Percentiles rank a stretch among this genome's conserved stretches.
Evolutionary conservation across 495 filamentous ascomycete genomes (phyloP).

Genomic region (Daldinia concentrica): DNA sequence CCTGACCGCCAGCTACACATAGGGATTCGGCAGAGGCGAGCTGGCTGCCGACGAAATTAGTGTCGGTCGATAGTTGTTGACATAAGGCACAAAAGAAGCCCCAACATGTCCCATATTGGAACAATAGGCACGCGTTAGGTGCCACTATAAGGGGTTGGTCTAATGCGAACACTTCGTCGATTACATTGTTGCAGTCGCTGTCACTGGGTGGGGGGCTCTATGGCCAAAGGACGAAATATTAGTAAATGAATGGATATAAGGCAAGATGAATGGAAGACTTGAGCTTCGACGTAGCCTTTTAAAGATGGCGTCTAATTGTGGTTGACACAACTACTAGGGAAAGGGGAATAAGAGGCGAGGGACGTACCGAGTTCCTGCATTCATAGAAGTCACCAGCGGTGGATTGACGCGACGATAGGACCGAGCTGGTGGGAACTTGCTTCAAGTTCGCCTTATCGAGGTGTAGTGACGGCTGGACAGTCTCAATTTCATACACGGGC

Average conservation of each 20-base stretch:
- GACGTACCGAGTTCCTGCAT: conserved; percentile 51
- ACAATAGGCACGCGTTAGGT: conserved; percentile 51
- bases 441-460: conserved; percentile 40
- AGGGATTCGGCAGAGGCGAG: conserved; percentile 49
- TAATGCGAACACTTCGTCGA: conserved; percentile 47
- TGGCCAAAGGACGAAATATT: neutral
- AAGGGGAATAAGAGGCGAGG: neutral
- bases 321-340: neutral
- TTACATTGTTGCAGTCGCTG: conserved; percentile 50
- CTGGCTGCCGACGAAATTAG: conserved; percentile 53
- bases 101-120: conserved; percentile 50
- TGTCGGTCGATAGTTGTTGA: conserved; percentile 48
- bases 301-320: neutral
- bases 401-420: conserved; percentile 39
- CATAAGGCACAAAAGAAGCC: conserved; percentile 58
- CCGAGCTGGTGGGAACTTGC: conserved; percentile 32
- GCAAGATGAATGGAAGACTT: neutral
- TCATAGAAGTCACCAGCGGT: conserved; percentile 50
- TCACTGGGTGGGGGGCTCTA: conserved; percentile 45
- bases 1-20: conserved; percentile 50
- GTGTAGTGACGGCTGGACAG: conserved; percentile 34
- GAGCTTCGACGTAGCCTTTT: neutral
- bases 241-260: conserved; percentile 1
- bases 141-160: conserved; percentile 48
- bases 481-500: conserved; percentile 37